Conservation (phyloP, 306 rosid genomes). For the Ceratonia siliqua region DNA sequence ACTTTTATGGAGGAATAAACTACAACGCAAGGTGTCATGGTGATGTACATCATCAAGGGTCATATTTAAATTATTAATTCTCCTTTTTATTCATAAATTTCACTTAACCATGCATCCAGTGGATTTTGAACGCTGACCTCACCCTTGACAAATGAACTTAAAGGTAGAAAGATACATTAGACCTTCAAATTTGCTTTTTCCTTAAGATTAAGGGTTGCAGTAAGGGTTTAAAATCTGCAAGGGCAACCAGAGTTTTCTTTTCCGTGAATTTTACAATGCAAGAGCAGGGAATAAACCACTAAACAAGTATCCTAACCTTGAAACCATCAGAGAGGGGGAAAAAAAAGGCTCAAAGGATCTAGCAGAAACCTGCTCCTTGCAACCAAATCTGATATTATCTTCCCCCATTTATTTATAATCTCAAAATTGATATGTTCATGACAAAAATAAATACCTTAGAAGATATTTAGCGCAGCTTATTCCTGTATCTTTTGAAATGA, state of each 20-base stretch:
- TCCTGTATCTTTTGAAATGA: constrained; percentile 88
- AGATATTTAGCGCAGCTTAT: constrained; percentile 82
- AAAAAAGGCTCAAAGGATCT: constrained; percentile 12
- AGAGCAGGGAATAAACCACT: constrained; percentile 3
- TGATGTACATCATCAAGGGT: constrained; percentile 14
- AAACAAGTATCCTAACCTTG: not conserved
- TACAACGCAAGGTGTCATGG: constrained; percentile 1
- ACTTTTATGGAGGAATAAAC: constrained; percentile 8
- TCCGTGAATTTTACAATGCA: constrained; percentile 18
- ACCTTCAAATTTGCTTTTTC: not conserved
- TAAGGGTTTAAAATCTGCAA: not conserved
- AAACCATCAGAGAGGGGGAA: constrained; percentile 23
- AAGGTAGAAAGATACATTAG: not conserved
- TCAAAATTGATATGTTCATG: not conserved
- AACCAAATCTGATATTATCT: constrained; percentile 15
- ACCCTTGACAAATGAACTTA: not conserved
- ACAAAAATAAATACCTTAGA: constrained; percentile 51
- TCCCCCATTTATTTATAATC: constrained; percentile 11
- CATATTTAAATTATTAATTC: not conserved
- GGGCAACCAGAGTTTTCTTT: constrained; percentile 3
- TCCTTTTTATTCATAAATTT: constrained; percentile 5
- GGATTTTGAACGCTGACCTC: constrained; percentile 21
- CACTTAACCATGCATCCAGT: constrained; percentile 17
- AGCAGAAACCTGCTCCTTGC: constrained; percentile 8
- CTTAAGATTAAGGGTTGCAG: not conserved